These are phyloP conservation scores for Hysterangium stoloniferum DNA, from an alignment of 768 basidiomycete species.

Conservation along the genomic window DNA sequence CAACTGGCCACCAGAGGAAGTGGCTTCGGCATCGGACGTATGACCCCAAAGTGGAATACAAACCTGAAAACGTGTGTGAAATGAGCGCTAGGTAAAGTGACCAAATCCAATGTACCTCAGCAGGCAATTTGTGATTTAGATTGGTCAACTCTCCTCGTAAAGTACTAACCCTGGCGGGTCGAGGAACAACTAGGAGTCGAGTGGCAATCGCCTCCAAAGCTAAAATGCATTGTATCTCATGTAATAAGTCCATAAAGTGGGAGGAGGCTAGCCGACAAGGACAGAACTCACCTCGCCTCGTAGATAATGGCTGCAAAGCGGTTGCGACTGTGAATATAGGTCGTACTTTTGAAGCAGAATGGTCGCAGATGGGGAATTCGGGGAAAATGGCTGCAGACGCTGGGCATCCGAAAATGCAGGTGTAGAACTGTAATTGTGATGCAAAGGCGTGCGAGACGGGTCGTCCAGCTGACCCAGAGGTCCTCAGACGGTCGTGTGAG, in stretches of 20 bases:
- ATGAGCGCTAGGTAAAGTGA: neutral
- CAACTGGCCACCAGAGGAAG: slow-evolving; percentile 29
- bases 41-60: slow-evolving; percentile 87
- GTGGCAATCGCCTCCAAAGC: slow-evolving; percentile 90
- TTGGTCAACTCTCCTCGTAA: slow-evolving; percentile 91
- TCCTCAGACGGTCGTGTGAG: slow-evolving; percentile 58
- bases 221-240: slow-evolving; percentile 77
- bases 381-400: slow-evolving; percentile 13
- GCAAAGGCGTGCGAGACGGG: slow-evolving; percentile 55
- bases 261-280: slow-evolving; percentile 2
- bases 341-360: slow-evolving; percentile 63
- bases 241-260: neutral
- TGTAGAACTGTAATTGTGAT: slow-evolving; percentile 46
- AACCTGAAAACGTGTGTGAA: slow-evolving; percentile 37
- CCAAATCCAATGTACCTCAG: slow-evolving; percentile 57
- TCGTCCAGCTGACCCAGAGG: slow-evolving; percentile 63
- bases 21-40: slow-evolving; percentile 50
- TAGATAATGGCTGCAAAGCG: slow-evolving; percentile 82
- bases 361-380: slow-evolving; percentile 40
- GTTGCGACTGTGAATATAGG: slow-evolving; percentile 52
- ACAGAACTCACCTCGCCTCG: slow-evolving; percentile 62
- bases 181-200: slow-evolving; percentile 83
- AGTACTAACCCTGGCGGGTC: slow-evolving; percentile 93
- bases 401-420: slow-evolving; percentile 38
- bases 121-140: slow-evolving; percentile 91